Evolutionary conservation across 1,284 basidiomycete species (phyloP).

Genomic region (Ustilago trichophora): DNA sequence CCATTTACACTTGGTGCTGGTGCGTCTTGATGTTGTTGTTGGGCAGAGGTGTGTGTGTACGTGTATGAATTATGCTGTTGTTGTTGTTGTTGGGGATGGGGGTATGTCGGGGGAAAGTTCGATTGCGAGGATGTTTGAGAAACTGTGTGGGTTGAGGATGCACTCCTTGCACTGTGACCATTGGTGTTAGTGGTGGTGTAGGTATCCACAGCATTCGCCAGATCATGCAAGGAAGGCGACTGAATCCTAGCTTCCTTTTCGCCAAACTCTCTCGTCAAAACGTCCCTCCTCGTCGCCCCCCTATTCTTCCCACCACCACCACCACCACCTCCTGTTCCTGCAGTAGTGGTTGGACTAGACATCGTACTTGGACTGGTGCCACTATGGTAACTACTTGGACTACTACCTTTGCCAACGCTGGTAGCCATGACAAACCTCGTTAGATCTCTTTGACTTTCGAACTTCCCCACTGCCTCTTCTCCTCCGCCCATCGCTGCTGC

Average conservation of each 20-base stretch:
- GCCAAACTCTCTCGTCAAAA: neutral
- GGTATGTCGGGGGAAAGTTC: too few relatives aligned
- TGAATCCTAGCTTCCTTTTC: too few relatives aligned
- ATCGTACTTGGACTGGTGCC: neutral
- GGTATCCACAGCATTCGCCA: slow-evolving; percentile 26
- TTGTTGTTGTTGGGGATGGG: neutral
- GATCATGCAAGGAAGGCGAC: slow-evolving; percentile 21
- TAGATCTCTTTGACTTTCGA: slow-evolving; percentile 24
- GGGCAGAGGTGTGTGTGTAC: too few relatives aligned
- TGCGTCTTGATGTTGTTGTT: too few relatives aligned
- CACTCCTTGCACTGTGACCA: neutral
- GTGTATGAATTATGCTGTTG: too few relatives aligned
- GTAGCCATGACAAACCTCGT: slow-evolving; percentile 25
- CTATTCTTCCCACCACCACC: neutral
- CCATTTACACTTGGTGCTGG: too few relatives aligned
- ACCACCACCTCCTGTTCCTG: neutral
- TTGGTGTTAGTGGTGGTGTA: neutral
- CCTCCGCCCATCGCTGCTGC: too few relatives aligned
- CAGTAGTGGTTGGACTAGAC: too few relatives aligned
- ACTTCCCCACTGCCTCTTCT: neutral
- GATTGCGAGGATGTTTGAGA: neutral
- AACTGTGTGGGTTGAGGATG: too few relatives aligned
- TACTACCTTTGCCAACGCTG: slow-evolving; percentile 1
- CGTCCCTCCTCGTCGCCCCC: neutral
- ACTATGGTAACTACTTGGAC: neutral